Evolutionary conservation across 2,329 filamentous ascomycete genomes (phyloP).

Genomic region (Myriosclerotinia scirpicola): DNA sequence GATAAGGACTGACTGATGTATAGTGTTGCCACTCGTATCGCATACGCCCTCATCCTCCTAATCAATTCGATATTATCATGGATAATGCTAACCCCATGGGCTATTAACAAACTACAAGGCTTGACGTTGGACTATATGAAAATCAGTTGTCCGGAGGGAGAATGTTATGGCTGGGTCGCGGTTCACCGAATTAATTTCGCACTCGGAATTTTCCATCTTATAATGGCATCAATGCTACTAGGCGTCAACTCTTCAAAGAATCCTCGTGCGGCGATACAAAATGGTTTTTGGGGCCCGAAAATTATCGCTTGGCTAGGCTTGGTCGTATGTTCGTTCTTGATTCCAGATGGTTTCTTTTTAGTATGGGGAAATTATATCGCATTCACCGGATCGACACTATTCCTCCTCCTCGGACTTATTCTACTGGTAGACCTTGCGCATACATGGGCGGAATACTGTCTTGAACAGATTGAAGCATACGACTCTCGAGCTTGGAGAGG

Average conservation of each 20-base stretch:
- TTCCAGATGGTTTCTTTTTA: conserved; percentile 92
- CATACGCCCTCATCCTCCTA: conserved; percentile 90
- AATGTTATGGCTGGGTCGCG: conserved; percentile 93
- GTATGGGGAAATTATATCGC: conserved; percentile 95
- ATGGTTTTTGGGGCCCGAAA: conserved; percentile 99
- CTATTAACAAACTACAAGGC: conserved; percentile 90
- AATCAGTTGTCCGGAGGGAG: conserved; percentile 84
- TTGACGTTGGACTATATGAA: conserved; percentile 94
- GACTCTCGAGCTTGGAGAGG: conserved; percentile 84
- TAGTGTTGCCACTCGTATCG: conserved; percentile 94
- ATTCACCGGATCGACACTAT: conserved; percentile 84
- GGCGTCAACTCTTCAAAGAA: conserved; percentile 87
- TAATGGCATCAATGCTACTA: conserved; percentile 80
- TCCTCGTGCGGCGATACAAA: conserved; percentile 84
- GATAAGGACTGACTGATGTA: conserved; percentile 25
- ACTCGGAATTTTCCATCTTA: conserved; percentile 87
- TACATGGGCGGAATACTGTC: conserved; percentile 94
- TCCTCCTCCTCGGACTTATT: conserved; percentile 88
- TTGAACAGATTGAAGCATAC: conserved; percentile 86
- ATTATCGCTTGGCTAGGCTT: conserved; percentile 84
- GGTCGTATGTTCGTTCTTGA: conserved; percentile 90
- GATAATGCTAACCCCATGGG: conserved; percentile 99
- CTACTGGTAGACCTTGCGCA: conserved; percentile 93
- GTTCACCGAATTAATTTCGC: conserved; percentile 98
- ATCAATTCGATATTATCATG: conserved; percentile 96